Evolutionary conservation across 139 green algal species (phyloP), one percentile per base, ranked within the genome.

Genomic region (Pleodorina starrii): DNA sequence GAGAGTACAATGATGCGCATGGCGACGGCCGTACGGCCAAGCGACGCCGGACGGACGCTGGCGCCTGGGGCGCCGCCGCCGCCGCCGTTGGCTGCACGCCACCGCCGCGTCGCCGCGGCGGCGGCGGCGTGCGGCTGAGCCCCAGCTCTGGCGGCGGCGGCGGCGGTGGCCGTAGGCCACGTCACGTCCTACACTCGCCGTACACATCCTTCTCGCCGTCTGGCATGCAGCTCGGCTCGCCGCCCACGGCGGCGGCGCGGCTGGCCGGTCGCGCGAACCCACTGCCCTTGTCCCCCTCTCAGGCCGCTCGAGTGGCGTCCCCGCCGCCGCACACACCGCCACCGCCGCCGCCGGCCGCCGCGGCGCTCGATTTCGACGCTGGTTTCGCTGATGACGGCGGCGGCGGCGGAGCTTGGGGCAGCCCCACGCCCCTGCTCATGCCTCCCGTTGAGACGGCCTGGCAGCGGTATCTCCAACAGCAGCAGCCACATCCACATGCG

Each of bases 401-500:
- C 6, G 72, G 46, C n/a, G 74, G 74, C 46, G 74, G 43, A 25
- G 72, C 17, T 19, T 46, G 69, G 36, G 72, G 42, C 40, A 57
- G 72, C 38, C 42, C 42, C 1, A 17, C 23, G 10, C 36, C 4
- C 32, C 17, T 57, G 0, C 1, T 44, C 6, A 14, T 29, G 1
- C 74, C 74, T 11, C 25, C 25, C 14, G 44, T 82, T 5, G 40
- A 57, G 50, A 78, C 82, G 46, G 69, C 82, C 38, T 84, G 38
- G 51, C 6, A 84, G 38, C 36, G 72, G 78, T 63, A 78, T 40
- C 78, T 50, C 48, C 77, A 44, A 68, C 78, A 83, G 77, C 44
- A 87, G 51, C 78, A 73, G 25, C 12, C 43, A 32, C 43, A 42
- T n/a, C 74, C 14, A 57, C 74, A 82, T 6, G 57, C 69, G 59